Evolutionary conservation across 2,329 filamentous ascomycete species (phyloP).

Genomic region (Phialophora verrucosa): DNA sequence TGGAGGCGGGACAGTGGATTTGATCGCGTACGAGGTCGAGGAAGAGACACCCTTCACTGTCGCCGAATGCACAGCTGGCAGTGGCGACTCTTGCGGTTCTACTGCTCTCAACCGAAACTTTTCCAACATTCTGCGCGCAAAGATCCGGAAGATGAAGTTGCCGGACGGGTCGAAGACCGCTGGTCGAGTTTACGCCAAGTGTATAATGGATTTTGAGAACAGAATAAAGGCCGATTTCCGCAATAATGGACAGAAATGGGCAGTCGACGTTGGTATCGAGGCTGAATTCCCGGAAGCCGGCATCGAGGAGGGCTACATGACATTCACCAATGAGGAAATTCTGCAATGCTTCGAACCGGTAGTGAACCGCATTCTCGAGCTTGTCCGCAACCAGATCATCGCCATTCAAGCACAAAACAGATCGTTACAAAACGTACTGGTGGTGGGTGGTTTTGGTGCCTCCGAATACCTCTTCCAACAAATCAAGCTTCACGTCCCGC

Average conservation of each 20-base stretch:
- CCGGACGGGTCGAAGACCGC: slow-evolving; percentile 96
- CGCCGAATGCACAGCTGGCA: slow-evolving; percentile 94
- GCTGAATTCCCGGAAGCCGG: slow-evolving; percentile 96
- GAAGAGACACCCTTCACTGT: slow-evolving; percentile 97
- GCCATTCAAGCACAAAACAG: slow-evolving; percentile 98
- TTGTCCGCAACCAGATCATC: slow-evolving; percentile 97
- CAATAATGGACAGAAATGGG: slow-evolving; percentile 99
- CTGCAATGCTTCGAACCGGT: slow-evolving; percentile 98
- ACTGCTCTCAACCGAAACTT: slow-evolving; percentile 98
- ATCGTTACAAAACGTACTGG: slow-evolving; percentile 89
- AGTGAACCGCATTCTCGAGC: slow-evolving; percentile 92
- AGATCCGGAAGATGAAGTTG: slow-evolving; percentile 99
- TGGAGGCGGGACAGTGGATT: slow-evolving; percentile 95
- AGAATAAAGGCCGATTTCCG: slow-evolving; percentile 99
- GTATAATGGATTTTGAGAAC: slow-evolving; percentile 99
- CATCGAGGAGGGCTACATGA: slow-evolving; percentile 99
- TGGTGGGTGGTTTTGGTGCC: slow-evolving; percentile 96
- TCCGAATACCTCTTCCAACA: slow-evolving; percentile 99
- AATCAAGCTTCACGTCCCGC: slow-evolving; percentile 97
- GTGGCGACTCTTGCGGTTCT: slow-evolving; percentile 97
- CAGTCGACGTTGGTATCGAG: slow-evolving; percentile 97
- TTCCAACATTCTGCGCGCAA: slow-evolving; percentile 94
- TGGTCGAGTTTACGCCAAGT: slow-evolving; percentile 98
- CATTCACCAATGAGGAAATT: slow-evolving; percentile 98
- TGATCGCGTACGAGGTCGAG: slow-evolving; percentile 98